Evolutionary conservation across 179 eudicot species (phyloP).

Genomic region (Corrigiola litoralis): DNA sequence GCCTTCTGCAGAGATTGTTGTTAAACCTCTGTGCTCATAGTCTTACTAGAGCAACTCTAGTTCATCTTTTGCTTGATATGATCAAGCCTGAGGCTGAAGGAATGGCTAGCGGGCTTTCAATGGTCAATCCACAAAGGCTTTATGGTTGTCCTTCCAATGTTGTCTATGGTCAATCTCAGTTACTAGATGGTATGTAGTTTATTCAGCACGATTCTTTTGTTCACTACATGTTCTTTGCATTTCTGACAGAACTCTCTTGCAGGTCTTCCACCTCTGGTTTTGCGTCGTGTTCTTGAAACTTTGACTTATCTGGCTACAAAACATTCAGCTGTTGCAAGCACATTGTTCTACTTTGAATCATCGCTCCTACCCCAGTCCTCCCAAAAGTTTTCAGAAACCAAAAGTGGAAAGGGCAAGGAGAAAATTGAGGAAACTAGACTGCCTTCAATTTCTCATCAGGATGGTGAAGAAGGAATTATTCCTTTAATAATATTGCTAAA

Average conservation of each 20-base stretch:
- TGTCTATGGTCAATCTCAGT: conserved; percentile 87
- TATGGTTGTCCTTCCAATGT: conserved; percentile 91
- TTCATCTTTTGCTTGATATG: conserved; percentile 64
- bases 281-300: conserved; percentile 87
- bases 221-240: background rate
- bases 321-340: conserved; percentile 84
- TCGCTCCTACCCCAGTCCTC: conserved; percentile 47
- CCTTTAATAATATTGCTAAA: conserved; percentile 71
- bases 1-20: conserved; percentile 87
- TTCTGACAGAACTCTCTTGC: conserved; percentile 26
- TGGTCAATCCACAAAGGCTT: conserved; percentile 71
- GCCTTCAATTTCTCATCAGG: conserved; percentile 21
- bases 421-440: conserved; percentile 52
- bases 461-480: conserved; percentile 38
- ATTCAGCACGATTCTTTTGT: background rate
- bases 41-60: conserved; percentile 69
- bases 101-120: conserved; percentile 37
- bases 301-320: conserved; percentile 86
- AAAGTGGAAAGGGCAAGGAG: conserved; percentile 74
- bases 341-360: conserved; percentile 72
- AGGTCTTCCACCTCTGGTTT: conserved; percentile 95
- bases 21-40: conserved; percentile 85
- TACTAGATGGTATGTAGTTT: conserved; percentile 61
- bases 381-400: conserved; percentile 29
- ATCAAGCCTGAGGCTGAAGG: conserved; percentile 67